phyloP scores from a whole-genome alignment of 129 eudicot genomes.

The Artemisia tridentata region DNA sequence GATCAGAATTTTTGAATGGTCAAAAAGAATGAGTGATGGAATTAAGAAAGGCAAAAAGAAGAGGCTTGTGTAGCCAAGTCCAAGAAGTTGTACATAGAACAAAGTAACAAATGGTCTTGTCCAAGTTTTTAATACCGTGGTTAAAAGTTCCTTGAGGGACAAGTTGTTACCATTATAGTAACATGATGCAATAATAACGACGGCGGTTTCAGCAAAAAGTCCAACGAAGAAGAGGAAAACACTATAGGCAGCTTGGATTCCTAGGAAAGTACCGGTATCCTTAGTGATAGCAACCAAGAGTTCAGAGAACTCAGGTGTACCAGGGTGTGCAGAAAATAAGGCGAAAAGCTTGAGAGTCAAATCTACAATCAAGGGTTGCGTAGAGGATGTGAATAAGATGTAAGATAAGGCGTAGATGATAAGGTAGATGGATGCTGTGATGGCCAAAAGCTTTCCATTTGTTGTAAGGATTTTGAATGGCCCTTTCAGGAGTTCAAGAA shows the following conservation, averaged over 20 bases:
- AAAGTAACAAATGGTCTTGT: constrained; percentile 36
- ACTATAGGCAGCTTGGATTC: constrained; percentile 15
- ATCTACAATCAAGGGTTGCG: not conserved
- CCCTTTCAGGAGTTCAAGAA: constrained; percentile 37
- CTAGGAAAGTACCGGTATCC: constrained; percentile 26
- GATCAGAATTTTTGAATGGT: constrained; percentile 7
- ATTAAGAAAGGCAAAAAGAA: constrained; percentile 18
- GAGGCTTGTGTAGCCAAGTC: constrained; percentile 24
- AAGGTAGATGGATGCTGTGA: constrained; percentile 20
- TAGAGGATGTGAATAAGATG: constrained; percentile 18
- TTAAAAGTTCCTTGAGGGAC: constrained; percentile 34
- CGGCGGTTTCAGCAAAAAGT: constrained; percentile 20
- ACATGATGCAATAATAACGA: constrained; percentile 24
- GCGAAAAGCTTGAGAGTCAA: not conserved
- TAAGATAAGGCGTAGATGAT: constrained; percentile 27
- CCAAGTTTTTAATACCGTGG: constrained; percentile 32
- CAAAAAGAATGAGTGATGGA: constrained; percentile 24
- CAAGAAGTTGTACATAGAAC: constrained; percentile 26
- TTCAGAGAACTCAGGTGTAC: constrained; percentile 18
- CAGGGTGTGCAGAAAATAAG: constrained; percentile 16
- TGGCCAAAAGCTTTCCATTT: constrained; percentile 44
- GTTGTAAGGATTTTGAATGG: constrained; percentile 35
- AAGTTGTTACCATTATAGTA: constrained; percentile 24
- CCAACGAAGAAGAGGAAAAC: constrained; percentile 18
- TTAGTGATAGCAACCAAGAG: constrained; percentile 23